Conservation (phyloP, 225 moss, liverwort and hornwort genomes). For the Marchantia paleacea region DNA sequence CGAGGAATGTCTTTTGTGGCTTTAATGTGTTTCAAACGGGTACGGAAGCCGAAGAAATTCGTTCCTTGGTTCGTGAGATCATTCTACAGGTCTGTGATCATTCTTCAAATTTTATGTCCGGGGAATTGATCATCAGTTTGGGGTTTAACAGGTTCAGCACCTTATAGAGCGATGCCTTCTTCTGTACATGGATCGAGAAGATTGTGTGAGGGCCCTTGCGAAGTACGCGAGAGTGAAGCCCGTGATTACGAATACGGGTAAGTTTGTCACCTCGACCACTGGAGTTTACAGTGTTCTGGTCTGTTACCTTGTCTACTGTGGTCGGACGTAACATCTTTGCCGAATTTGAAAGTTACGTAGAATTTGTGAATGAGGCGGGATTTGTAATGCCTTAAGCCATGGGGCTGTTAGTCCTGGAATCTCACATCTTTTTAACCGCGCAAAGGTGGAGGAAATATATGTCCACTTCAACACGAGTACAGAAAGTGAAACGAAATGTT, state of each 20-base stretch:
- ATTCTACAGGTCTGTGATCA: no score
- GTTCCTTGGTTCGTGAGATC: background rate
- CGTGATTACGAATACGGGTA: constrained; percentile 46
- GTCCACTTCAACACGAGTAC: no score
- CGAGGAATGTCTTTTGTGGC: no score
- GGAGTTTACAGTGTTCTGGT: no score
- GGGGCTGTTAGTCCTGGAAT: no score
- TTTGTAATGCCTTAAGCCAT: background rate
- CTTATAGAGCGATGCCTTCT: constrained; percentile 47
- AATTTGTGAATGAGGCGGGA: no score
- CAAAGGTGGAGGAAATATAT: no score
- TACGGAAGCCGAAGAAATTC: background rate
- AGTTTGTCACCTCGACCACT: background rate
- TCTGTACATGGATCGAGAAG: constrained; percentile 45
- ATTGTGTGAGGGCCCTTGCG: constrained; percentile 40
- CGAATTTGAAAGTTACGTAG: no score
- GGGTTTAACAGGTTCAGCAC: constrained; percentile 41
- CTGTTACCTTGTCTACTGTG: no score
- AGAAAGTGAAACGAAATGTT: no score
- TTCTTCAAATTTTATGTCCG: background rate
- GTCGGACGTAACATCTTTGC: no score
- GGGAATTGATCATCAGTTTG: background rate
- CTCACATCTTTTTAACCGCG: no score
- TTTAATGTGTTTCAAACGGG: background rate
- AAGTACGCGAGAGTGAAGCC: constrained; percentile 52